phyloP scores from a whole-genome alignment of 1,284 basidiomycete genomes.

The Meripilus lineatus region DNA sequence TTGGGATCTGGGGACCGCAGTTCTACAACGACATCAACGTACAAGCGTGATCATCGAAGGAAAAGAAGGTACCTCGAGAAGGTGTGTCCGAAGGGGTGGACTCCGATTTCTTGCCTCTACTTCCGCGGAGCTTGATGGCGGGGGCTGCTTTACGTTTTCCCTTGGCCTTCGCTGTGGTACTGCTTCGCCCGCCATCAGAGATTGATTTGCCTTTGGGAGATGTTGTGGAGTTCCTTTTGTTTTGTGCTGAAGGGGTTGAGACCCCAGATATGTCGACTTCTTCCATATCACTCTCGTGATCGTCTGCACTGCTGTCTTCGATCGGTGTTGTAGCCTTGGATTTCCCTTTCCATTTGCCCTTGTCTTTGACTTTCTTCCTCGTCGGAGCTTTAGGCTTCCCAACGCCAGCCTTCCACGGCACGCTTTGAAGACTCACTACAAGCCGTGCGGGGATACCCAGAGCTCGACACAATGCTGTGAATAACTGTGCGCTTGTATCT shows the following conservation, averaged over 20 bases:
- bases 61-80: constrained; percentile 1
- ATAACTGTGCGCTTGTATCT: constrained; percentile 88
- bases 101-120: constrained; percentile 35
- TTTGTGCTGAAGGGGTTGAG: constrained; percentile 17
- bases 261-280: constrained; percentile 28
- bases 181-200: no score
- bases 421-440: constrained; percentile 86
- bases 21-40: neutral
- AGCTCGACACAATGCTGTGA: constrained; percentile 85
- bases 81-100: constrained; percentile 11
- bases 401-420: constrained; percentile 74
- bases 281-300: constrained; percentile 36
- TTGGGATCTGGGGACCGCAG: constrained; percentile 47
- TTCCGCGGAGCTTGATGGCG: constrained; percentile 51
- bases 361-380: constrained; percentile 35
- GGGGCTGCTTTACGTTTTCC: constrained; percentile 48
- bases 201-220: no score
- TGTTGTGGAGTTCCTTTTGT: no score
- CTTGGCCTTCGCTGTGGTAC: constrained; percentile 28
- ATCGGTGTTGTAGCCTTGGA: constrained; percentile 23
- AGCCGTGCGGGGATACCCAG: constrained; percentile 86
- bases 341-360: constrained; percentile 29
- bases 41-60: constrained; percentile 2
- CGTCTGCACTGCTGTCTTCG: constrained; percentile 25
- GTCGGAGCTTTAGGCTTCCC: constrained; percentile 47